A percentile compares a stretch with the other conserved stretches of the same genome.
Conservation (phyloP, 2,329 filamentous ascomycete species). For the Xylariaceae sp. region DNA sequence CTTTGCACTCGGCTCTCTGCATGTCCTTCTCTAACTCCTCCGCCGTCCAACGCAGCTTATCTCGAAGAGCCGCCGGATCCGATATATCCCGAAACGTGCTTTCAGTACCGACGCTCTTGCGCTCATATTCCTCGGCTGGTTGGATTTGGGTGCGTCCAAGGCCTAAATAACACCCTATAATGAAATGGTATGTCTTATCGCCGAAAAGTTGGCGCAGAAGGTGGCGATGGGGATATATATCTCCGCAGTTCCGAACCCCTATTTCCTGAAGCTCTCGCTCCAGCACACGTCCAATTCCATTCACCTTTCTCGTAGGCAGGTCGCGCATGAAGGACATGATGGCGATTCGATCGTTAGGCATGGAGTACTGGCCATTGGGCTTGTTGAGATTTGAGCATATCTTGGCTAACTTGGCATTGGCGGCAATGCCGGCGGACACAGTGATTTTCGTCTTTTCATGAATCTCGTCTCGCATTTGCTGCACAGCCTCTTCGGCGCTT, state of each 20-base stretch:
- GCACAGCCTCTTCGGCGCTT: conserved; percentile 65
- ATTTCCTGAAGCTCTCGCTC: conserved; percentile 86
- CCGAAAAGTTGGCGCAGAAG: conserved; percentile 76
- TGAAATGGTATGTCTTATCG: conserved; percentile 82
- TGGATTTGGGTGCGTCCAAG: conserved; percentile 79
- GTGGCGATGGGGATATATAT: conserved; percentile 72
- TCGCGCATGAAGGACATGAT: conserved; percentile 84
- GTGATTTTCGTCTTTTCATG: conserved; percentile 73
- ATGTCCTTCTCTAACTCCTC: conserved; percentile 85
- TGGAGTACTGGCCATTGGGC: conserved; percentile 82
- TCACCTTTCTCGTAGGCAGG: conserved; percentile 83
- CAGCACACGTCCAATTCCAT: conserved; percentile 89
- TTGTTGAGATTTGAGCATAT: conserved; percentile 96
- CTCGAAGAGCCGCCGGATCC: conserved; percentile 60
- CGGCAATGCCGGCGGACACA: conserved; percentile 88
- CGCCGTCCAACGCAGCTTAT: conserved; percentile 74
- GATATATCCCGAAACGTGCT: conserved; percentile 81
- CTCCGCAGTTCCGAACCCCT: conserved; percentile 80
- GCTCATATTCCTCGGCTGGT: conserved; percentile 81
- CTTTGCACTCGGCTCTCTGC: conserved; percentile 72
- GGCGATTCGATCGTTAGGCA: conserved; percentile 63
- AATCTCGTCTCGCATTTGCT: conserved; percentile 72
- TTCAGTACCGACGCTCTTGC: conserved; percentile 92
- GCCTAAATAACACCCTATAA: conserved; percentile 78
- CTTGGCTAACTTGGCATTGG: conserved; percentile 89